phyloP scores from a whole-genome alignment of 208 protist genomes.

The Leishmania turanica region DNA sequence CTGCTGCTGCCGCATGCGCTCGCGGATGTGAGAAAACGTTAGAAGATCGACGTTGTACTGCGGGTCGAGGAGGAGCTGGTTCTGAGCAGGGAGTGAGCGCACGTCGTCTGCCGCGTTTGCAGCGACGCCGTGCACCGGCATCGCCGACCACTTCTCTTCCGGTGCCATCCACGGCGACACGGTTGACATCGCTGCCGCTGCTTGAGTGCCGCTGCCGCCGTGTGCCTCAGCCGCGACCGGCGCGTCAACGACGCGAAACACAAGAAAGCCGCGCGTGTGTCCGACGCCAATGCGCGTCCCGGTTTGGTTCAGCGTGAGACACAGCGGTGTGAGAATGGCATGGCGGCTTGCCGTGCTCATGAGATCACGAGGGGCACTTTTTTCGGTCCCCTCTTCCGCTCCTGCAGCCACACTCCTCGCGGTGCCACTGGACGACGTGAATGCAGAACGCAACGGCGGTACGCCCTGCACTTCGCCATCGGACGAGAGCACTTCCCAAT shows the following conservation, averaged over 20 bases:
- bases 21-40: conserved; percentile 31
- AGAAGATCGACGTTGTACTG: conserved; percentile 42
- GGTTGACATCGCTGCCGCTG: neutral
- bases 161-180: neutral
- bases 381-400: neutral
- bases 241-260: conserved; percentile 45
- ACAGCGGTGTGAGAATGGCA: conserved; percentile 37
- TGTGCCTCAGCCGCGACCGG: neutral
- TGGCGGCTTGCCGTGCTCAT: neutral
- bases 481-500: conserved; percentile 31
- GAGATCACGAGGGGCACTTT: neutral
- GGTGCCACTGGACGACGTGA: neutral
- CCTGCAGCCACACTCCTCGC: neutral
- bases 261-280: conserved; percentile 69
- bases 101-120: neutral
- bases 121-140: neutral
- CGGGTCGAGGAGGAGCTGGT: conserved; percentile 33
- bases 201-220: neutral
- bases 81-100: conserved; percentile 21
- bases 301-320: conserved; percentile 62
- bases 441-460: neutral
- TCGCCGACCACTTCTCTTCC: neutral
- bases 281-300: conserved; percentile 70
- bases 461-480: conserved; percentile 6
- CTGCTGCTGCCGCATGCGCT: conserved; percentile 22